Base-by-base conservation (phyloP, 495 filamentous ascomycete genomes). In the Gamarada debralockiae region DNA sequence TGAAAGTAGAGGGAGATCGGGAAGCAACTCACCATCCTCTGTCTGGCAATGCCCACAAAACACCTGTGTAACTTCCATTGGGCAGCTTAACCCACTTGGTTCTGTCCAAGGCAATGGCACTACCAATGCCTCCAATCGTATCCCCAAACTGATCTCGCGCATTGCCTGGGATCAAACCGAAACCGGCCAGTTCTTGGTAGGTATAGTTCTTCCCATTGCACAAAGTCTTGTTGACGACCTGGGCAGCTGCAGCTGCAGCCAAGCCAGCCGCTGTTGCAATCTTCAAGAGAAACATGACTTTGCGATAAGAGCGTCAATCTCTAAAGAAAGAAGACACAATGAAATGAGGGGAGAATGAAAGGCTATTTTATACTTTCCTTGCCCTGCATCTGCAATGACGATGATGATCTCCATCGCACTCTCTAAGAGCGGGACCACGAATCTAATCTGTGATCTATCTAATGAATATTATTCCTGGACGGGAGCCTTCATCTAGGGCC, bases 161-260 rank as follows among this genome's bases (percentile, higher is more conserved):
- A 53, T 86, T 74, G 12, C 72, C 72, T 2, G 78, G 63, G 23
- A 91, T 60, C 53, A 73, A 79, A 3, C 88, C 86, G 57, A 83
- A 92, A 17, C 89, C 88, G 12, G 82, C 85, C 3, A 92, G 78
- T 39, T 80, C 73, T 50, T 85, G 69, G 66, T 90, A 90, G 12
- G 75, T 71, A 63, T 86, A 91, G 0, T 65, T 70, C 56, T 82
- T 72, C 29, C 83, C 81, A 52, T 79, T 80, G 63, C 88, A 92
- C 0, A 34, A 47, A 9, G 55, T 53, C 27, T 57, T 47, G 12
- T 52, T 57, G 13, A 53, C 48, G 15, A 43, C 18, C 3, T 39
- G 18, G 7, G 27, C 25, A 20, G 23, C 40, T 1, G 18, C 31
- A 37, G 27, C 38, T n/a, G 18, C 24, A 24, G 46, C 47, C 37